Percentiles rank a stretch among this genome's conserved stretches.
These are phyloP conservation scores for Juncus effusus DNA, from an alignment of 176 grass and related monocot genomes.

Conservation along the genomic window DNA sequence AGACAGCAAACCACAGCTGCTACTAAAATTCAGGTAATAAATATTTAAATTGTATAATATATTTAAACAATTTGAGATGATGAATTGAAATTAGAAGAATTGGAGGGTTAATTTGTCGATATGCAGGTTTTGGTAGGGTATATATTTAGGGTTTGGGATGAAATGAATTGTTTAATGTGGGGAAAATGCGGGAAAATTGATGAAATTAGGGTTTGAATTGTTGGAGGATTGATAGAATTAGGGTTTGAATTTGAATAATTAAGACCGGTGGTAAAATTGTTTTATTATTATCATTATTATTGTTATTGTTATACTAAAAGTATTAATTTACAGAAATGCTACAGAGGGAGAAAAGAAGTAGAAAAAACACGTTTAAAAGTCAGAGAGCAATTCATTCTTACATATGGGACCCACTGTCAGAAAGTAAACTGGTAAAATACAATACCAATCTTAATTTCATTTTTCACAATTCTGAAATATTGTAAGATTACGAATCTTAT, in stretches of 20 bases:
- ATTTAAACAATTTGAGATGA: background rate
- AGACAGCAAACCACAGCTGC: slow-evolving; percentile 72
- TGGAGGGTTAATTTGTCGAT: background rate
- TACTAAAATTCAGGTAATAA: slow-evolving; percentile 84
- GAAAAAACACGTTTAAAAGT: slow-evolving; percentile 48
- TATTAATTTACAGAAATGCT: slow-evolving; percentile 96
- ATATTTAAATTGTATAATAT: background rate
- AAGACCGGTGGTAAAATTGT: background rate
- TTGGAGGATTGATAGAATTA: background rate
- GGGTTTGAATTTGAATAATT: background rate
- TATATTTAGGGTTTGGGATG: background rate
- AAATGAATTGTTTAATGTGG: background rate
- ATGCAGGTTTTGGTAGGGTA: background rate
- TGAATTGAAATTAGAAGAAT: too few species aligned
- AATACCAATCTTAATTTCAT: background rate
- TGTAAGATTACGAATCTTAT: too few species aligned
- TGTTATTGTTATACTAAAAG: background rate
- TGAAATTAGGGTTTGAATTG: background rate
- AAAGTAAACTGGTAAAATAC: slow-evolving; percentile 56
- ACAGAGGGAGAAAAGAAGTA: slow-evolving; percentile 83
- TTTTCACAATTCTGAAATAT: too few species aligned
- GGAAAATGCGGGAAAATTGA: background rate
- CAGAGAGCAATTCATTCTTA: slow-evolving; percentile 59
- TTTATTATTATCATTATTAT: too few species aligned
- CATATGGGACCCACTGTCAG: slow-evolving; percentile 67